Conservation (phyloP, 495 filamentous ascomycete species). For the Chaetomidium leptoderma region DNA sequence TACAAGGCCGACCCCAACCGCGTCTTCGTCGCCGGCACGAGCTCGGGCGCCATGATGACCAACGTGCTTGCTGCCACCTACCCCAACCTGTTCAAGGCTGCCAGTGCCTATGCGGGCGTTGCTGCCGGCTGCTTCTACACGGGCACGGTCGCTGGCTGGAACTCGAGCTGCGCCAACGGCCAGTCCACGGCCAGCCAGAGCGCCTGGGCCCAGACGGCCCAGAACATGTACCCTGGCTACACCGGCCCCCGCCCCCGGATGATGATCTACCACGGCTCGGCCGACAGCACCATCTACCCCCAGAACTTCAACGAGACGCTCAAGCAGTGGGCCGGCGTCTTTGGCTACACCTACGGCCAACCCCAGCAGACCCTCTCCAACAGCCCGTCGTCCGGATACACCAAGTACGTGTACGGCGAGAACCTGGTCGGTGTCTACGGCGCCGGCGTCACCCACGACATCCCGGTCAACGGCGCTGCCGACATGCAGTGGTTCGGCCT, state of each 20-base stretch:
- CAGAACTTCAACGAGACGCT: conserved; percentile 48
- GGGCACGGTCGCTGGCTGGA: conserved; percentile 45
- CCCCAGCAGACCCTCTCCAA: conserved; percentile 30
- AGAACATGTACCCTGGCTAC: conserved; percentile 47
- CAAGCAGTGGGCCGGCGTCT: conserved; percentile 51
- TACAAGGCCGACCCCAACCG: conserved; percentile 48
- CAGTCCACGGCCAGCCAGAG: conserved; percentile 35
- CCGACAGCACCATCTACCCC: conserved; percentile 47
- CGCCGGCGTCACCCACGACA: conserved; percentile 31
- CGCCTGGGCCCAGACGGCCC: conserved; percentile 44
- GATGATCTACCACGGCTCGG: conserved; percentile 52
- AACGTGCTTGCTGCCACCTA: conserved; percentile 58
- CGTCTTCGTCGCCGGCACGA: conserved; percentile 51
- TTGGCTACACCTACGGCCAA: conserved; percentile 37
- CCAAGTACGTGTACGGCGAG: conserved; percentile 46
- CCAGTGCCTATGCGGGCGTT: conserved; percentile 55
- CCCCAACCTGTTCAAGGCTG: conserved; percentile 54
- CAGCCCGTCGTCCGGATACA: conserved; percentile 34
- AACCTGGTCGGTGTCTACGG: conserved; percentile 41
- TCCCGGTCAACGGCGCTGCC: conserved; percentile 29
- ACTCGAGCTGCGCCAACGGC: conserved; percentile 42
- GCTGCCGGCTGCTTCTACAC: conserved; percentile 56
- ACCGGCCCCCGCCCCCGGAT: conserved; percentile 52
- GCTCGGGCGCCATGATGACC: conserved; percentile 49
- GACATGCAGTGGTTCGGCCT: conserved; percentile 39